Base-by-base conservation (phyloP, 2,329 filamentous ascomycete genomes). In the Corynespora cassiicola region DNA sequence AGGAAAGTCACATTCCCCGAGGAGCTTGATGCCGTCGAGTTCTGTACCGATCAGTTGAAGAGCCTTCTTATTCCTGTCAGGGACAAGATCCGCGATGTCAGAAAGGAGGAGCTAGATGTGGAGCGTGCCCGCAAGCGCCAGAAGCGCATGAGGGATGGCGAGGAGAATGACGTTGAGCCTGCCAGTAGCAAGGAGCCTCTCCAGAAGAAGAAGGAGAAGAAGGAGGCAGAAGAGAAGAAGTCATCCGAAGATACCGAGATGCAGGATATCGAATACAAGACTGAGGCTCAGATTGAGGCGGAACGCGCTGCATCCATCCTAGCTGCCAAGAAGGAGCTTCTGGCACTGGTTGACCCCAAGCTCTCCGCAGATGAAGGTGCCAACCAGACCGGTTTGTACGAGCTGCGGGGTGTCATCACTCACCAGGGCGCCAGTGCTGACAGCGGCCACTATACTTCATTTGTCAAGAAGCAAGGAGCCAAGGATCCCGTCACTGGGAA, bases 361-460 rank as follows among this genome's bases (percentile, higher is more conserved):
- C 77, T 96, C 31, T 79, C 81, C 31, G 78, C 83, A 22, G 91
- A 97, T 61, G 84, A 87, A 11, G 87, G 89, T 14, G 85, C 89
- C 36, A 97, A 97, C 72, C 90, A 92, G 68, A 96, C 91, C 2
- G 94, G 94, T 25, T 78, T 99, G 21, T 99, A 97, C 69, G 92
- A 99, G 73, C 82, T 99, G 28, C 84, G 92, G 17, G 94, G 89
- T 31, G 87, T 99, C 5, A 88, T 99, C 43, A 96, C 95, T 19
- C 94, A 99, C 70, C 94, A 99, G 71, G 94, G 94, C 47, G 89
- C 91, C 42, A 95, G 90, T 64, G 94, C 94, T 14, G 94, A 99
- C 71, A 96, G 92, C 58, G 94, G 94, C 6, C 94, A 99, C 72
- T 99, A 99, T 76, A 99, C 95, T 4, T 86, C 91, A 0, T 99